Base-by-base conservation (phyloP, 2,329 filamentous ascomycete species). In the Plenodomus biglobosus region DNA sequence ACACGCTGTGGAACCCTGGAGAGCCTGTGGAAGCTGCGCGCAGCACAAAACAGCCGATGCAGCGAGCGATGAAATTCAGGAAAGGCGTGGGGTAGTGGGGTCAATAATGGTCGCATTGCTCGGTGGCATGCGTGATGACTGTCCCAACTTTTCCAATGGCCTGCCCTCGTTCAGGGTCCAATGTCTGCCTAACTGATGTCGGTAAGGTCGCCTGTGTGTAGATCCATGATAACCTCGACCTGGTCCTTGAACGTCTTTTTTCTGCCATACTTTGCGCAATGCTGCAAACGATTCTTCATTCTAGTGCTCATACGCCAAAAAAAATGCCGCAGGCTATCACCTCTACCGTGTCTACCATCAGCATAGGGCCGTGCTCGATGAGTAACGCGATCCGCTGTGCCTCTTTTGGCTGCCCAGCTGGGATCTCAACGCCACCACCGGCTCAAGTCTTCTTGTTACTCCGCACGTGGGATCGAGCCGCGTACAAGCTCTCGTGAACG, bases 21-120 rank as follows among this genome's bases (percentile, higher is more conserved):
- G 11, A 70, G 65, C 43, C 65, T 68, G 55, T 70, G 68, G 40
- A 68, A 66, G 36, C 53, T 52, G 49, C 63, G 63, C 3, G 50
- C 59, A 15, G 52, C 37, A 51, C 64, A 68, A 53, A 65, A 68
- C 18, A 66, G 43, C n/a, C 51, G 59, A 40, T 65, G 60, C 20
- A 68, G 48, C 21, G 59, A 60, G 18, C 24, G 44, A 10, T 62
- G 56, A 32, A 66, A 56, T 36, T 67, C 65, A 20, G 62, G 61
- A 52, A 66, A 68, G 38, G 57, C 46, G 57, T 55, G 56, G 51
- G 59, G 42, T 47, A 65, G 56, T 55, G 53, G 55, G 47, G 55
- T 40, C 44, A 53, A 48, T 13, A 45, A 53, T 48, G 53, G 56
- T 50, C 52, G 59, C 68, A 70, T 70, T 32, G 46, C 60, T 53